Evolutionary conservation across 2,329 filamentous ascomycete species (phyloP), one percentile per base, ranked within the genome.

Genomic region (Colletotrichum incanum): DNA sequence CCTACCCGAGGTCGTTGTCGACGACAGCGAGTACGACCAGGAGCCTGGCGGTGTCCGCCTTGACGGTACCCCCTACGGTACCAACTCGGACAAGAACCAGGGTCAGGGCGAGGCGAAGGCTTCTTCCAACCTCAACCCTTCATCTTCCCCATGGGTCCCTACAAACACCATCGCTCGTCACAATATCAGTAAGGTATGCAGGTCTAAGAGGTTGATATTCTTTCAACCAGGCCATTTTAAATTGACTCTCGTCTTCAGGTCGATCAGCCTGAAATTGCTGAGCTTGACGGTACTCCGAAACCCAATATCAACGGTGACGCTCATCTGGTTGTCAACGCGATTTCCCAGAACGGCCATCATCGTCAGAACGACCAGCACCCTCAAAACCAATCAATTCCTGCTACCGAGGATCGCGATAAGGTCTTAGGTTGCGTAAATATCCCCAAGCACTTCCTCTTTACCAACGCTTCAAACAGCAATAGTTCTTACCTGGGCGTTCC

Each of bases 101-200:
- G 55, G 23, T 37, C 54, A 43, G 39, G 6, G 23, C 14, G 18
- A 59, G 23, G 37, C 8, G 41, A 68, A 52, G 45, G 37, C 56
- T n/a, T 6, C 50, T 5, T 72, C 70, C 18, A 37, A 50, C n/a
- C 56, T 74, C 20, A 74, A 74, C 50, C 72, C 72, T 26, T 52
- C 69, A 16, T 68, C 72, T 3, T 54, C 60, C 49, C 59, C 72
- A 52, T 74, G 69, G 69, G n/a, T 65, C n/a, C 72, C 72, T 26
- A 65, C 9, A 14, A 39, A 37, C 26, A n/a, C 43, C 26, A 58
- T 18, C 20, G 14, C 37, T 12, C 50, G 54, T 37, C 28, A 37
- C 26, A 23, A 20, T 6, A 14, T 43, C 45, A 47, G 31, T 6
- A 54, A 68, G 45, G 65, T 72, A 69, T 34, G 45, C 47, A 12